Conservation (phyloP, 2,329 filamentous ascomycete genomes). For the Fusarium hostae region DNA sequence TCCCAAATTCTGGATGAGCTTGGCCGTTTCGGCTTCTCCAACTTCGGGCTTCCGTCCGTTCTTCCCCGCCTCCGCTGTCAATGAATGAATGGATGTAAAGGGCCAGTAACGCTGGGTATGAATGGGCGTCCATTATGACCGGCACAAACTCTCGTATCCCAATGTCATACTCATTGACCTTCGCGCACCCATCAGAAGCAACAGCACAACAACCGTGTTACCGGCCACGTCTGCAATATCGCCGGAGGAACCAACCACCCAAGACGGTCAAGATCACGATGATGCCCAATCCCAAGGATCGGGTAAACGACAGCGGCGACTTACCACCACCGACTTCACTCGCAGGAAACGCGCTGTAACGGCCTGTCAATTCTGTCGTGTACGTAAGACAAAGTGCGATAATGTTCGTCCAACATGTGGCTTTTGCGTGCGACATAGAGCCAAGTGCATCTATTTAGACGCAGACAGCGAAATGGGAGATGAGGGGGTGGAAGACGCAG, state of each 20-base stretch:
- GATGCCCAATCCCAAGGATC: neutral
- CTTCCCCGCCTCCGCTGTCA: conserved; percentile 6
- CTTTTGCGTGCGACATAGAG: conserved; percentile 20
- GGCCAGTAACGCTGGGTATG: neutral
- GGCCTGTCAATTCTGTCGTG: conserved; percentile 29
- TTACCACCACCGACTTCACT: conserved; percentile 5
- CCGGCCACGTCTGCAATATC: neutral
- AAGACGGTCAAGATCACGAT: neutral
- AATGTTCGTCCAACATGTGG: conserved; percentile 22
- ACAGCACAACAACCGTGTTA: neutral
- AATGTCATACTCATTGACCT: neutral
- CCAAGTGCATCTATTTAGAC: conserved; percentile 10
- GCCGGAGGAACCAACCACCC: neutral
- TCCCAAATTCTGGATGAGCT: neutral
- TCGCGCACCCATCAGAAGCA: neutral
- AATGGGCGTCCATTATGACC: neutral
- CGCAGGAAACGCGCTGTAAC: conserved; percentile 21
- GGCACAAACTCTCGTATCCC: neutral
- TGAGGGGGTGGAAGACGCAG: neutral
- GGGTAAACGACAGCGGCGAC: neutral
- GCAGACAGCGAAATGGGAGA: neutral
- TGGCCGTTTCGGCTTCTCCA: neutral
- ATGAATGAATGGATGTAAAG: neutral
- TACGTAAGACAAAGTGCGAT: conserved; percentile 29
- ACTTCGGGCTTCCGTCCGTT: neutral